Evolutionary conservation across 139 green algal species (phyloP), one percentile per base, ranked within the genome.

Genomic region (Haematococcus lacustris): DNA sequence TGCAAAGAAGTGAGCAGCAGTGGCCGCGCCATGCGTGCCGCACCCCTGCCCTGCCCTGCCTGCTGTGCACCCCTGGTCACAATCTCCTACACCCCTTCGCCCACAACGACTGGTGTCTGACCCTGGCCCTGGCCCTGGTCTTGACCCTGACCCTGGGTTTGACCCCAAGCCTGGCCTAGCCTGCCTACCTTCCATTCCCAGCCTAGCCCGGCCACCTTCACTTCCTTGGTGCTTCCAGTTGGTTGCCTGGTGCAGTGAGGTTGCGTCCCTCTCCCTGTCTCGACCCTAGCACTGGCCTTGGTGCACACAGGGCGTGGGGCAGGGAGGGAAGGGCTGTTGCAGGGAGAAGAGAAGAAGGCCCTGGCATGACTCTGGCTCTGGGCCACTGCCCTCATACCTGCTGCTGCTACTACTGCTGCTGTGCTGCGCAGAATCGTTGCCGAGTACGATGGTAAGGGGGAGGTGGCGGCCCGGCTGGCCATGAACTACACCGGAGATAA

Each of bases 401-500:
- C 28, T 30, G 4, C 9, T 37, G 28, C 53, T 4, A 30, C 28
- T 51, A 51, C 37, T 33, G 21, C 21, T 33, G 28, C 7, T 50
- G 9, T 30, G 17, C 40, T 39, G 30, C 39, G 66, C 66, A 61
- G 70, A 13, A 82, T 82, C 33, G 71, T 82, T 50, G 34, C 28
- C 33, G 61, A 78, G 62, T 78, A 82, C 51, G 72, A 82, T 47
- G 9, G 21, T 2, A 72, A 72, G 34, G 67, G 67, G 25, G 67
- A 63, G 41, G 41, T 72, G 43, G 9, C 41, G 41, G 67, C 67
- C 9, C 43, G 67, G 7, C 41, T 72, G 33, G 33, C 30, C 32
- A 43, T 72, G 30, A 43, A 43, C 13, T 72, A 72, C 41, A 63
- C 32, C 1, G 67, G n/a, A 2, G 47, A n/a, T 4, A 72, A 72